phyloP scores from a whole-genome alignment of 2,329 filamentous ascomycete genomes.

The Aspergillus flavus region DNA sequence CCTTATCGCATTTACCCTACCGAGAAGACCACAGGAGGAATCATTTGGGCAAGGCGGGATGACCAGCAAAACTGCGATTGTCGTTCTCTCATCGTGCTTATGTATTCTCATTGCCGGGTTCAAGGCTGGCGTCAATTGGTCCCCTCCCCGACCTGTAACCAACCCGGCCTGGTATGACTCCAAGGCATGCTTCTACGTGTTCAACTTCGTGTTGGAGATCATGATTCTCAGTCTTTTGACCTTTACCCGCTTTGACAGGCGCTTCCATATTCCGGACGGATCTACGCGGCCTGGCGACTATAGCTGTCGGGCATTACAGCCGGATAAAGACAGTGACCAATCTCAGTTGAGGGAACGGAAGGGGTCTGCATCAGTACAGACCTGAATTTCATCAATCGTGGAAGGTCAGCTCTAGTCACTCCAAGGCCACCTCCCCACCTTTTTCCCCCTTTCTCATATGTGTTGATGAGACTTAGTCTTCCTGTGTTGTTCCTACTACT shows the following conservation, averaged over 20 bases:
- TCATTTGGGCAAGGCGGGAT: conserved; percentile 70
- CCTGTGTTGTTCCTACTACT: no score
- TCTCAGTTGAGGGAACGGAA: conserved; percentile 12
- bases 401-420: background rate
- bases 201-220: conserved; percentile 76
- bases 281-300: conserved; percentile 24
- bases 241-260: conserved; percentile 68
- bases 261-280: conserved; percentile 75
- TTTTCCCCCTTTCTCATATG: no score
- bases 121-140: conserved; percentile 63
- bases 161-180: conserved; percentile 70
- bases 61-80: conserved; percentile 66
- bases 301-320: conserved; percentile 36
- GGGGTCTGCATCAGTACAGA: background rate
- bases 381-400: rapidly evolving
- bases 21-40: conserved; percentile 49
- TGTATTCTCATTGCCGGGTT: conserved; percentile 68
- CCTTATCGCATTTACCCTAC: conserved; percentile 49
- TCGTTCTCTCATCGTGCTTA: conserved; percentile 61
- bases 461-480: background rate
- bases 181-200: conserved; percentile 75
- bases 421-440: background rate
- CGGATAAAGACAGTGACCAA: conserved; percentile 37
- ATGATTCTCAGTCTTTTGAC: conserved; percentile 69
- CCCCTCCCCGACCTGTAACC: conserved; percentile 49